phyloP scores from a whole-genome alignment of 225 moss, liverwort and hornwort genomes.

The Thuidium tamariscinum region DNA sequence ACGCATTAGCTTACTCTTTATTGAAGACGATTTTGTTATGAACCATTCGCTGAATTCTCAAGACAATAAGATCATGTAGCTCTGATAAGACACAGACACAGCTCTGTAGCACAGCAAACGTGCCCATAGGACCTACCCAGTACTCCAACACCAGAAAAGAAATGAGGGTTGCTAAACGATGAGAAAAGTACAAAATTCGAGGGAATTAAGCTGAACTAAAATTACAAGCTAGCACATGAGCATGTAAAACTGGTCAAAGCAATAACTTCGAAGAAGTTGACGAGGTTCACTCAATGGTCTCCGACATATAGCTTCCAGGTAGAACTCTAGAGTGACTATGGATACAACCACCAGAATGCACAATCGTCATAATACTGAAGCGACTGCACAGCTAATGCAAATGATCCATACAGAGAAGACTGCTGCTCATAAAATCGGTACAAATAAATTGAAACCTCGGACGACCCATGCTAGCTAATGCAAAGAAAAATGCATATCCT shows the following conservation, averaged over 20 bases:
- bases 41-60: background rate
- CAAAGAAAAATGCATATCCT: conserved; percentile 6
- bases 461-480: background rate
- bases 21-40: background rate
- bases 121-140: background rate
- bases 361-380: background rate
- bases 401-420: no score
- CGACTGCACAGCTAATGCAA: background rate
- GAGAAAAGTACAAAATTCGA: background rate
- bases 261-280: no score
- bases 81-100: background rate
- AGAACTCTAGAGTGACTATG: background rate
- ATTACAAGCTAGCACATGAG: no score
- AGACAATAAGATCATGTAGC: background rate
- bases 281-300: no score
- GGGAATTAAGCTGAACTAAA: background rate
- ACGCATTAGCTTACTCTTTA: background rate
- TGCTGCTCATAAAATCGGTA: background rate
- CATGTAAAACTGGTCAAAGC: no score
- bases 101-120: background rate
- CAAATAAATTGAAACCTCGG: background rate
- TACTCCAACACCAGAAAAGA: background rate
- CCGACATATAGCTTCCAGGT: background rate
- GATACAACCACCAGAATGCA: background rate
- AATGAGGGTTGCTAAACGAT: background rate